Base-by-base conservation (phyloP, 2,329 filamentous ascomycete genomes). In the Sporothrix brunneoviolacea region DNA sequence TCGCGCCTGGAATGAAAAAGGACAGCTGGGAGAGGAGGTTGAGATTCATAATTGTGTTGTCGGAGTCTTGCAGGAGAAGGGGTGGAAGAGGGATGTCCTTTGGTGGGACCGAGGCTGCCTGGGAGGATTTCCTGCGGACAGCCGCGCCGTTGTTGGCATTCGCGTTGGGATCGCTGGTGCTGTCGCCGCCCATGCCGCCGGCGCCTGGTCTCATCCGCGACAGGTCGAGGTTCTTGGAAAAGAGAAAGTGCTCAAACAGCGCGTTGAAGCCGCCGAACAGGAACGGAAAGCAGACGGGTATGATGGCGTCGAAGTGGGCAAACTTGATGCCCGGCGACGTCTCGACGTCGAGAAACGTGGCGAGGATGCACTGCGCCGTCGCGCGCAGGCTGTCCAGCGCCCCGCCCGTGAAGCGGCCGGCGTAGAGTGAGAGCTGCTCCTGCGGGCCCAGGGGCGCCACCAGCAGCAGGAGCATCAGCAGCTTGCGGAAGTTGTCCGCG, bases 161-260 rank as follows among this genome's bases (percentile, higher is more conserved):
- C 24, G 24, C 24, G 6, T 28, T 5, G 24, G 24, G 24, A 6
- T 10, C 18, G 19, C 24, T 18, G 3, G 18, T 4, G 5, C 10
- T 32, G 3, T 47, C 38, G 9, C 27, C 52, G 38, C 12, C 36
- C 3, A 33, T 27, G 15, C 10, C 27, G 22, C 28, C 42, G 10
- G 24, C 19, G 15, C 39, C 46, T 4, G 46, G 32, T 16, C 63
- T 63, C 40, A 68, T 71, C 60, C 76, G 81, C 3, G 77, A 79
- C 47, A 87, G 76, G 57, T 87, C 80, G 19, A 88, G 70, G 56
- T 83, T 83, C 59, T 83, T 84, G 22, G 83, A 84, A 59, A 88
- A 90, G 22, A 89, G 73, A 57, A 90, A 88, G 61, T 84, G 82
- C 57, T 88, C 84, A 62, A 88, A 89, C 1, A 90, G 68, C 1